phyloP scores from a whole-genome alignment of 2,329 filamentous ascomycete genomes.

The Cadophora luteo-olivacea region DNA sequence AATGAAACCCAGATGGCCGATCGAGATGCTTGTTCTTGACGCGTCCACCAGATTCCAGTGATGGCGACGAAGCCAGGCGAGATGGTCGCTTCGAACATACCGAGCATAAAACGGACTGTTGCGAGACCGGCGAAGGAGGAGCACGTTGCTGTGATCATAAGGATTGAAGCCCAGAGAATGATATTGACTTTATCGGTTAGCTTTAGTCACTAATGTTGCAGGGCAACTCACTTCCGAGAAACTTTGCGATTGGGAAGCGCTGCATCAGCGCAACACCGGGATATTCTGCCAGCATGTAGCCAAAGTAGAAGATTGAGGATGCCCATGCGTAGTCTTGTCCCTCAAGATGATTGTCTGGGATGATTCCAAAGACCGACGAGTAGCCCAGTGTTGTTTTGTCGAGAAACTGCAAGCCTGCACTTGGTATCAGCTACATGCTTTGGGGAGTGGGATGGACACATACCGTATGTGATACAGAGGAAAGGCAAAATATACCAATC shows the following conservation, averaged over 20 bases:
- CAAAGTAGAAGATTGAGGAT: slow-evolving; percentile 44
- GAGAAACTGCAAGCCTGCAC: slow-evolving; percentile 51
- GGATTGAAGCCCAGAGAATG: slow-evolving; percentile 45
- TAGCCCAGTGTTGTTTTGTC: slow-evolving; percentile 57
- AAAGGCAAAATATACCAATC: slow-evolving; percentile 37
- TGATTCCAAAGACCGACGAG: slow-evolving; percentile 63
- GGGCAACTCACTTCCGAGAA: slow-evolving; percentile 49
- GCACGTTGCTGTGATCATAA: slow-evolving; percentile 54
- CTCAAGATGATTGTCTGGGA: slow-evolving; percentile 45
- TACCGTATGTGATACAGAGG: slow-evolving; percentile 42
- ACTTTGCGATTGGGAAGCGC: slow-evolving; percentile 58
- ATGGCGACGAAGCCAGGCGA: slow-evolving; percentile 59
- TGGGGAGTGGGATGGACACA: neutral
- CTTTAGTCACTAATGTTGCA: neutral
- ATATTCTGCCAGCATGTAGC: slow-evolving; percentile 46
- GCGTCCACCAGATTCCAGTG: slow-evolving; percentile 47
- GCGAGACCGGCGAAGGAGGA: slow-evolving; percentile 57
- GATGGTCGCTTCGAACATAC: slow-evolving; percentile 57
- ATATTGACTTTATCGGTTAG: slow-evolving; percentile 46
- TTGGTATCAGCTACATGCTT: slow-evolving; percentile 41
- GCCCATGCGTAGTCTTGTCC: slow-evolving; percentile 53
- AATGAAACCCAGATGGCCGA: slow-evolving; percentile 53
- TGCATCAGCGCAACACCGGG: slow-evolving; percentile 45
- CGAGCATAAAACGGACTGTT: slow-evolving; percentile 56
- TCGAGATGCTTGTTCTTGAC: slow-evolving; percentile 46